phyloP scores from a whole-genome alignment of 2,329 filamentous ascomycete genomes.

The Trichoderma breve region DNA sequence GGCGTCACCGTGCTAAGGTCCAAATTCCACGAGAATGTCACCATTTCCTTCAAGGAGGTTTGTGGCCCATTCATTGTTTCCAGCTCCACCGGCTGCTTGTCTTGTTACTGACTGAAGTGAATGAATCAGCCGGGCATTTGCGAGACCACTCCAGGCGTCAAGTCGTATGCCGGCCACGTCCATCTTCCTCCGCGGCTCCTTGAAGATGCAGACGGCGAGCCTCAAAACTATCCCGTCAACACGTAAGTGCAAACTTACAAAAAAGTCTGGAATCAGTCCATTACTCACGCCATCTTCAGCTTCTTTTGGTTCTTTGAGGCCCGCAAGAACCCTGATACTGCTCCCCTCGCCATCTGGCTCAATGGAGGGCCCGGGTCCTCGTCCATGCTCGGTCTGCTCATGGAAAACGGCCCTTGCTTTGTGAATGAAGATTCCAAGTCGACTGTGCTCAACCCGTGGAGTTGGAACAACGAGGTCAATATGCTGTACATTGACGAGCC shows the following conservation, averaged over 20 bases:
- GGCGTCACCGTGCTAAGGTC: conserved; percentile 51
- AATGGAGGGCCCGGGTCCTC: conserved; percentile 63
- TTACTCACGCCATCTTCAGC: conserved; percentile 20
- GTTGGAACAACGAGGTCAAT: conserved; percentile 57
- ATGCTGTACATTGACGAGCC: conserved; percentile 60
- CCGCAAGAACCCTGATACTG: conserved; percentile 39
- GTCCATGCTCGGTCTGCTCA: conserved; percentile 63
- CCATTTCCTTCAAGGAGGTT: conserved; percentile 59
- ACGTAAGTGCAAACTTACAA: conserved; percentile 39
- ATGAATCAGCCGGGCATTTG: conserved; percentile 52
- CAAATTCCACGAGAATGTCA: conserved; percentile 58
- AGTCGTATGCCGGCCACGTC: conserved; percentile 64
- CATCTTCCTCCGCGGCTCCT: conserved; percentile 45
- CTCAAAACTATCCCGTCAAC: conserved; percentile 42
- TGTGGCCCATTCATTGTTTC: conserved; percentile 16
- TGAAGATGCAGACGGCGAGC: conserved; percentile 45
- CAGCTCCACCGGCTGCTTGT: neutral
- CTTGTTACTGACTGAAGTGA: neutral
- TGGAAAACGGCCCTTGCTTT: conserved; percentile 55
- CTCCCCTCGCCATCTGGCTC: conserved; percentile 59
- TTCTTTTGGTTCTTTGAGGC: conserved; percentile 54
- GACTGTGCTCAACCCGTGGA: conserved; percentile 57
- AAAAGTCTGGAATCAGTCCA: neutral
- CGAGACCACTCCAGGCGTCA: conserved; percentile 58
- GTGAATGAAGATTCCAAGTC: conserved; percentile 48